A percentile compares a stretch with the other conserved stretches of the same genome.
phyloP scores from a whole-genome alignment of 441 rosid species.

The Dalechampia spathulata region DNA sequence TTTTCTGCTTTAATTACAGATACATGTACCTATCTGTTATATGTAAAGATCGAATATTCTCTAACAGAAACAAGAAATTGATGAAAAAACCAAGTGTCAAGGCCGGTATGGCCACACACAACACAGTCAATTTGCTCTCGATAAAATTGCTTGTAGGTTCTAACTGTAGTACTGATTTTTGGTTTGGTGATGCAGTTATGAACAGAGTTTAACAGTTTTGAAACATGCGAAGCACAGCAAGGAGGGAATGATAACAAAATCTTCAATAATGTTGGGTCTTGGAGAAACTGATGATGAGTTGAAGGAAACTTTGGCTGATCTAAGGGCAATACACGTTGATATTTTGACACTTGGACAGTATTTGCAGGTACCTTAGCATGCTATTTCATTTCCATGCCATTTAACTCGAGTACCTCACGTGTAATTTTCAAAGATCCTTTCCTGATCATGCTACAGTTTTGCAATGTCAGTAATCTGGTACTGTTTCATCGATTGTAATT shows the following conservation, averaged over 20 bases:
- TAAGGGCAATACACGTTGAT: slow-evolving; percentile 87
- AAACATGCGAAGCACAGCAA: slow-evolving; percentile 76
- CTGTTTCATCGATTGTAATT: not conserved
- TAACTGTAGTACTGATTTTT: slow-evolving; percentile 15
- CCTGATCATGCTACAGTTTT: not conserved
- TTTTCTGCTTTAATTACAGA: not conserved
- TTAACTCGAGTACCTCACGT: not conserved
- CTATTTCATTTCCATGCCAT: not conserved
- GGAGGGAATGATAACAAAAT: slow-evolving; percentile 80
- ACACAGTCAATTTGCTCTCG: not conserved
- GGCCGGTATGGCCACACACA: not conserved
- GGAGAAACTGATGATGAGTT: slow-evolving; percentile 91
- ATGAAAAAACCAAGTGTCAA: no score
- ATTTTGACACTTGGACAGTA: slow-evolving; percentile 96
- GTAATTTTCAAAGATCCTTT: not conserved
- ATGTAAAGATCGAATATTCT: not conserved
- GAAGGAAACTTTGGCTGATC: slow-evolving; percentile 79
- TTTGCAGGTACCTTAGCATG: slow-evolving; percentile 57
- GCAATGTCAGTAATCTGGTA: no score
- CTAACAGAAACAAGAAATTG: not conserved
- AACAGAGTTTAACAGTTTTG: slow-evolving; percentile 86
- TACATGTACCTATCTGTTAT: not conserved
- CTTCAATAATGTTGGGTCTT: slow-evolving; percentile 96
- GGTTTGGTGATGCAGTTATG: slow-evolving; percentile 52
- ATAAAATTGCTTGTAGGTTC: not conserved